These are phyloP conservation scores for Senna tora DNA, from an alignment of 306 rosid genomes.

Conservation along the genomic window DNA sequence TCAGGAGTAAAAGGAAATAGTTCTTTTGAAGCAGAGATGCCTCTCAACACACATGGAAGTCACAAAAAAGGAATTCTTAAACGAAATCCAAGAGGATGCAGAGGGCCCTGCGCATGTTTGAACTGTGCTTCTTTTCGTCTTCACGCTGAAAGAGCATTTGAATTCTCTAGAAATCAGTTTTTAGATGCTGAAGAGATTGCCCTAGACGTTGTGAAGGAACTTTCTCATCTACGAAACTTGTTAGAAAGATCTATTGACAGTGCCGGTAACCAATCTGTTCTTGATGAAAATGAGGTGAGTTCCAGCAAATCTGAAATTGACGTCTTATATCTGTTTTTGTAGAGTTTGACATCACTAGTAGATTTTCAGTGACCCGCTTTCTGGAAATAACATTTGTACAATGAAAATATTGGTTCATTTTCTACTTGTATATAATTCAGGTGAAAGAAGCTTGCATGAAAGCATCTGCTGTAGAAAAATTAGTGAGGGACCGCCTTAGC, in stretches of 20 bases:
- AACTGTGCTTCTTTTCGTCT: conserved; percentile 82
- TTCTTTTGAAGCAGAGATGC: conserved; percentile 39
- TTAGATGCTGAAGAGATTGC: conserved; percentile 78
- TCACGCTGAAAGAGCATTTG: conserved; percentile 88
- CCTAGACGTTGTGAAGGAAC: conserved; percentile 65
- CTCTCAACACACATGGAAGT: conserved; percentile 37
- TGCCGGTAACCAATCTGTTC: conserved; percentile 34
- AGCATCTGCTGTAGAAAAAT: conserved; percentile 66
- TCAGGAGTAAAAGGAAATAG: conserved; percentile 35
- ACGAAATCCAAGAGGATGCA: conserved; percentile 88
- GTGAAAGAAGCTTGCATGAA: conserved; percentile 74
- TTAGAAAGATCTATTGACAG: conserved; percentile 47
- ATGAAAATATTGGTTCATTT: conserved; percentile 13
- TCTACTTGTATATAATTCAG: conserved; percentile 44
- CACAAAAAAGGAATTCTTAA: conserved; percentile 58
- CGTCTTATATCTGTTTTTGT: conserved; percentile 9
- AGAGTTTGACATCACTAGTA: not conserved
- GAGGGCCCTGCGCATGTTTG: conserved; percentile 86
- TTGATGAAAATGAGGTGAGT: conserved; percentile 54
- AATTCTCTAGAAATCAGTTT: conserved; percentile 80
- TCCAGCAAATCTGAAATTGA: conserved; percentile 8
- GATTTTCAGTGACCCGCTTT: conserved; percentile 12
- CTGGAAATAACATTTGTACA: not conserved
- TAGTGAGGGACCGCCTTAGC: conserved; percentile 58
- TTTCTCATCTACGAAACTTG: conserved; percentile 55